These are phyloP conservation scores for Apiotrichum akiyoshidainum DNA, from an alignment of 1,284 basidiomycete species.

Conservation along the genomic window DNA sequence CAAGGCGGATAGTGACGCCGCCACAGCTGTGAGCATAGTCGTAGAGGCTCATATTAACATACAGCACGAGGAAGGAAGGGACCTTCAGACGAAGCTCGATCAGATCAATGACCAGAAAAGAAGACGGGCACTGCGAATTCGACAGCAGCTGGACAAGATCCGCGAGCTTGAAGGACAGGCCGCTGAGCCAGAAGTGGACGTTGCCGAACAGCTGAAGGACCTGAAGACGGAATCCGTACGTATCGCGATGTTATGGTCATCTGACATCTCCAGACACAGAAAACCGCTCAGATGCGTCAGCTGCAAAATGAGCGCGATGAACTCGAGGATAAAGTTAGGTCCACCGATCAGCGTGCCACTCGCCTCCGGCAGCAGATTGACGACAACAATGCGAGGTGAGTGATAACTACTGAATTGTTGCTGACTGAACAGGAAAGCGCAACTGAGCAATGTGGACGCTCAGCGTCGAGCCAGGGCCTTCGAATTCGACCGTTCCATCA, in stretches of 20 bases:
- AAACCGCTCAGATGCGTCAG: neutral
- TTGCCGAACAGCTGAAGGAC: conserved; percentile 12
- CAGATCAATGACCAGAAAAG: neutral
- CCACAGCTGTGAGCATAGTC: neutral
- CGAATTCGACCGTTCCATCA: conserved; percentile 59
- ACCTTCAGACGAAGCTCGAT: neutral
- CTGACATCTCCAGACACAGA: neutral
- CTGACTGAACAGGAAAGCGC: conserved; percentile 54
- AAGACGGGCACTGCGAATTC: neutral
- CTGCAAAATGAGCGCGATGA: neutral
- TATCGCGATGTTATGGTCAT: neutral
- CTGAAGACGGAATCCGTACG: conserved; percentile 3
- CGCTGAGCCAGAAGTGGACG: neutral
- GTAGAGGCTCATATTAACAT: neutral
- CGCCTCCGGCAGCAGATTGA: conserved; percentile 1
- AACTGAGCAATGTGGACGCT: conserved; percentile 61
- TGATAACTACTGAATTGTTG: too few relatives aligned
- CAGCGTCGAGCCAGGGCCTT: conserved; percentile 49
- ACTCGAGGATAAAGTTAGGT: neutral
- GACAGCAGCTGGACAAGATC: neutral
- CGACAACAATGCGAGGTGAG: conserved; percentile 6
- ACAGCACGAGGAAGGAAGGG: conserved; percentile 1
- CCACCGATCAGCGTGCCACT: neutral
- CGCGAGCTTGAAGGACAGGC: neutral
- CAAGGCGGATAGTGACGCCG: neutral